A percentile compares a stretch with the other conserved stretches of the same genome.
phyloP scores from a whole-genome alignment of 495 filamentous ascomycete genomes.

The Thermochaetoides thermophila region DNA sequence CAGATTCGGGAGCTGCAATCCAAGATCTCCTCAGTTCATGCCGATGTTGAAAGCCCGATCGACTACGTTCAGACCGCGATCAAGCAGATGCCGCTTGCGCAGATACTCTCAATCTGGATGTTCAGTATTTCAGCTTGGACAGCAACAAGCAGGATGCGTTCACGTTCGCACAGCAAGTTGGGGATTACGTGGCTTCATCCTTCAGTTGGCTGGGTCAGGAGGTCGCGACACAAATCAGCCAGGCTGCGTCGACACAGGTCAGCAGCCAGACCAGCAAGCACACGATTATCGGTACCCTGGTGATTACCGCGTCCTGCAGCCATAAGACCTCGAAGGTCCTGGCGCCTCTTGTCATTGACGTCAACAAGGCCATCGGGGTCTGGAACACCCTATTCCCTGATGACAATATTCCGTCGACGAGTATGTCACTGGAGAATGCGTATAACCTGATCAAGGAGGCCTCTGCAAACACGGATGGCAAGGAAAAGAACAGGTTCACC shows the following conservation, averaged over 20 bases:
- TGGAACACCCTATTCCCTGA: not conserved
- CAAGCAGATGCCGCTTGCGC: constrained; percentile 1
- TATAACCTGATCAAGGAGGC: no score
- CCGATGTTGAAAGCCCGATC: not conserved
- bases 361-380: constrained; percentile 1
- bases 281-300: not conserved
- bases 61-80: constrained; percentile 1
- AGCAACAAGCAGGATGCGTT: not conserved
- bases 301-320: not conserved
- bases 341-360: not conserved
- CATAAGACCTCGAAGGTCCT: not conserved
- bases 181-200: no score
- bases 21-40: no score
- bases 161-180: no score
- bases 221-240: no score
- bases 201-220: no score
- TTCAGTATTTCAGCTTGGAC: not conserved
- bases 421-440: no score
- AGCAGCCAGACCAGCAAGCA: not conserved
- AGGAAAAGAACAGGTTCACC: no score
- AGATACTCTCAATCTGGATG: constrained; percentile 1
- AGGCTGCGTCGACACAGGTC: no score
- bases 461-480: no score
- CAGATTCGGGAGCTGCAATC: no score
- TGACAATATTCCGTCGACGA: not conserved